Evolutionary conservation across 2,329 filamentous ascomycete species (phyloP), one percentile per base, ranked within the genome.

Genomic region (Escovopsis sp.): DNA sequence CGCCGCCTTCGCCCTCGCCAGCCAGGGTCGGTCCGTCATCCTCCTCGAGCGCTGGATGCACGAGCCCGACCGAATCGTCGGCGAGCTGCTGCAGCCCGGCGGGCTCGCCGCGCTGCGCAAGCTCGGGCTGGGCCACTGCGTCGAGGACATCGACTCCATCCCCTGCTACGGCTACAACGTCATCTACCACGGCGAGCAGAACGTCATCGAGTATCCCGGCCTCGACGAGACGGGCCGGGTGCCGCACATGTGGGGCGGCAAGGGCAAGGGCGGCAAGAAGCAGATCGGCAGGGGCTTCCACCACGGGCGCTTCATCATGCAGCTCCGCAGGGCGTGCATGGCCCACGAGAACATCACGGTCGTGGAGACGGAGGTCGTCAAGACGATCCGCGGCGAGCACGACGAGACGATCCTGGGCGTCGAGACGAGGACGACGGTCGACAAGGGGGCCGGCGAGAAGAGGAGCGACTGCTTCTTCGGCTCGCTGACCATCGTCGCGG

Each of bases 61-160:
- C 62, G 82, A 96, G 66, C 91, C 91, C 15, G 83, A 96, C 65
- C 79, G 91, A 48, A 98, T 98, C 51, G 87, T 98, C 38, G 91
- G 91, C 52, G 91, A 98, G 66, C 66, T 98, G 49, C 67, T 98
- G 52, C 91, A 98, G 63, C 91, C 91, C 0, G 91, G 91, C 39
- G 91, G 91, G 39, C 79, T 94, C 30, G 69, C 76, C 40, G 84
- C 91, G 7, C 69, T 98, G 53, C 73, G 79, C 55, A 77, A 84
- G 57, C 67, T 98, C 39, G 91, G 91, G 3, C 64, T 98, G 48
- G 71, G 68, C 42, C 76, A 88, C 53, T 94, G 86, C 57, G 65
- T 96, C 45, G 86, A 96, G 45, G 84, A 66, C 43, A 96, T 98
- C 53, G 91, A 98, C 57, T 79, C 87, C 5, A 71, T 94, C 37